Percentiles rank a stretch among this genome's conserved stretches.
Conservation (phyloP, 495 filamentous ascomycete species). For the Aspergillus indologenus region DNA sequence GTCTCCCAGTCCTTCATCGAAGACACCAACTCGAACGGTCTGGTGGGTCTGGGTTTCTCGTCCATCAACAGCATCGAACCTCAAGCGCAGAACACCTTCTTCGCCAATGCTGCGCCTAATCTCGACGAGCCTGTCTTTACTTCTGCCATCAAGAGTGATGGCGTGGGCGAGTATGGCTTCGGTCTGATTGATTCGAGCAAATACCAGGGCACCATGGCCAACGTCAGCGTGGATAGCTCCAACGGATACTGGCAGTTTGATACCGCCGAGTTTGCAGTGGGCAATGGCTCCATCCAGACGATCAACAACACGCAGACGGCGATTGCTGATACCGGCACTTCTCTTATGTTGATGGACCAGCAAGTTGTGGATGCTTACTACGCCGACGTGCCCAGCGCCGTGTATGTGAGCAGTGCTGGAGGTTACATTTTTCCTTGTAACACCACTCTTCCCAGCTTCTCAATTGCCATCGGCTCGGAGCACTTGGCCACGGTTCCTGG, state of each 20-base stretch:
- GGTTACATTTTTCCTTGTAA: constrained; percentile 68
- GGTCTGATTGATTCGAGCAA: constrained; percentile 65
- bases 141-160: constrained; percentile 58
- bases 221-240: constrained; percentile 58
- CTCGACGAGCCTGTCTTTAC: constrained; percentile 72
- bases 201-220: constrained; percentile 62
- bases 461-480: constrained; percentile 58
- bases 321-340: constrained; percentile 72
- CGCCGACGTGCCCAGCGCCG: constrained; percentile 53
- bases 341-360: constrained; percentile 66
- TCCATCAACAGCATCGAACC: constrained; percentile 71
- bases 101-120: constrained; percentile 64
- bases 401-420: constrained; percentile 43
- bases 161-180: constrained; percentile 73
- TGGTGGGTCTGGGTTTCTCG: constrained; percentile 75
- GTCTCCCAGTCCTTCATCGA: constrained; percentile 63
- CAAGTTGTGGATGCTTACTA: constrained; percentile 63
- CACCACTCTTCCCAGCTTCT: constrained; percentile 59
- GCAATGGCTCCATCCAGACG: constrained; percentile 33
- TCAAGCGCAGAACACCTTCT: constrained; percentile 70
- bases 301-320: constrained; percentile 36
- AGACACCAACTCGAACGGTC: constrained; percentile 62
- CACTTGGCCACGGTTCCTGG: constrained; percentile 65
- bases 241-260: constrained; percentile 76
- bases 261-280: constrained; percentile 56